Conservation (phyloP, 345 rosid species). For the Nephelium lappaceum region DNA sequence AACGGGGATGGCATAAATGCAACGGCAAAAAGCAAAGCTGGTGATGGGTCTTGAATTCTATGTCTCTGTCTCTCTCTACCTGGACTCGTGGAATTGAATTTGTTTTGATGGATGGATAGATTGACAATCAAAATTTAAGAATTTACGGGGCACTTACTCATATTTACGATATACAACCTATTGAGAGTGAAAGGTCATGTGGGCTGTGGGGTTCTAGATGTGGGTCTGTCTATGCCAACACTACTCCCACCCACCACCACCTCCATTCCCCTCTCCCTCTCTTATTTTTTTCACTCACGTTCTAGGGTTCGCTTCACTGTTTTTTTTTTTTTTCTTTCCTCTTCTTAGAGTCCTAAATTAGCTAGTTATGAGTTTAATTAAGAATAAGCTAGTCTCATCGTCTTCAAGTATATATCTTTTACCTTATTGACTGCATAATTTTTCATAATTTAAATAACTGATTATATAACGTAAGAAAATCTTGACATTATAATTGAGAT, state of each 20-base stretch:
- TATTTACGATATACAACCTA: conserved; percentile 4
- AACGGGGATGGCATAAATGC: conserved; percentile 32
- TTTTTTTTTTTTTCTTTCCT: too few relatives aligned
- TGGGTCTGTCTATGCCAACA: conserved; percentile 28
- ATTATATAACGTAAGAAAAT: too few relatives aligned
- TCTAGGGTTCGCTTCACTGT: neutral
- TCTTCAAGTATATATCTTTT: neutral
- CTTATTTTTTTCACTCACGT: neutral
- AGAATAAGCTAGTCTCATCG: too few relatives aligned
- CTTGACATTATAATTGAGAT: too few relatives aligned
- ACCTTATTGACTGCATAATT: too few relatives aligned
- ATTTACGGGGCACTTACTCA: neutral
- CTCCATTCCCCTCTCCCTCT: neutral
- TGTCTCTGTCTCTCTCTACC: neutral
- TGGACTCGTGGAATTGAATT: conserved; percentile 24
- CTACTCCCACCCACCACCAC: conserved; percentile 17
- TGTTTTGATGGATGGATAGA: neutral
- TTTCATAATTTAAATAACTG: too few relatives aligned
- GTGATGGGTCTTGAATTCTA: neutral
- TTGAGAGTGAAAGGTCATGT: conserved; percentile 51
- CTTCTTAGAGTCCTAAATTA: neutral
- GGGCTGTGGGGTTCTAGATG: conserved; percentile 28
- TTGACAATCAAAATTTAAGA: neutral
- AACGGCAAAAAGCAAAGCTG: conserved; percentile 11
- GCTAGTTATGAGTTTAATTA: neutral